Evolutionary conservation across 2,329 filamentous ascomycete genomes (phyloP).

Genomic region (Simplicillium sp.): DNA sequence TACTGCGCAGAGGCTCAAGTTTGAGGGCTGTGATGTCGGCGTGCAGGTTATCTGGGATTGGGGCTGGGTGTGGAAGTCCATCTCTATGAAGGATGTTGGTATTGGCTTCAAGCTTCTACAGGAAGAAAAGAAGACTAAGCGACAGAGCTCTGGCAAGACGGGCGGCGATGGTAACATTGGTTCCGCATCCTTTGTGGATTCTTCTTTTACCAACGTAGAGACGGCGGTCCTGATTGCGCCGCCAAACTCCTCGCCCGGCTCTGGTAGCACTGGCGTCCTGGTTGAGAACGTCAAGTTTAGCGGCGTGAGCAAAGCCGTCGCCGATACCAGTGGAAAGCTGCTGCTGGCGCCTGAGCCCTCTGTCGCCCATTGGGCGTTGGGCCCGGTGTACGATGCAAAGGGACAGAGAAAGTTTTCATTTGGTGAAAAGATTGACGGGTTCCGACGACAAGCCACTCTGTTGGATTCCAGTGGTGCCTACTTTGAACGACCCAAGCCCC

Average conservation of each 20-base stretch:
- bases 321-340: constrained; percentile 8
- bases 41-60: constrained; percentile 66
- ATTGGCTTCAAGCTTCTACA: constrained; percentile 6
- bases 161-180: constrained; percentile 1
- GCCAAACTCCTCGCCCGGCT: not conserved
- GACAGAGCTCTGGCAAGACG: no score
- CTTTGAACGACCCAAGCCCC: constrained; percentile 42
- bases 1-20: constrained; percentile 55
- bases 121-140: no score
- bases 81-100: constrained; percentile 7
- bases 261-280: constrained; percentile 24
- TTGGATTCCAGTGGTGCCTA: constrained; percentile 16
- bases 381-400: constrained; percentile 8
- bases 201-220: constrained; percentile 8
- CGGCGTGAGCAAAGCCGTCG: constrained; percentile 16
- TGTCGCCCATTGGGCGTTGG: constrained; percentile 8
- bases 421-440: constrained; percentile 6
- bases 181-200: constrained; percentile 9
- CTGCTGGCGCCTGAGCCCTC: constrained; percentile 1
- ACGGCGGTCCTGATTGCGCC: constrained; percentile 5
- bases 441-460: constrained; percentile 1
- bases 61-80: constrained; percentile 46
- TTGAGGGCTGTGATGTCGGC: constrained; percentile 54
- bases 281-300: constrained; percentile 45
- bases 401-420: constrained; percentile 3